Conservation (phyloP, 768 basidiomycete species). For the Leccinum variicolor region DNA sequence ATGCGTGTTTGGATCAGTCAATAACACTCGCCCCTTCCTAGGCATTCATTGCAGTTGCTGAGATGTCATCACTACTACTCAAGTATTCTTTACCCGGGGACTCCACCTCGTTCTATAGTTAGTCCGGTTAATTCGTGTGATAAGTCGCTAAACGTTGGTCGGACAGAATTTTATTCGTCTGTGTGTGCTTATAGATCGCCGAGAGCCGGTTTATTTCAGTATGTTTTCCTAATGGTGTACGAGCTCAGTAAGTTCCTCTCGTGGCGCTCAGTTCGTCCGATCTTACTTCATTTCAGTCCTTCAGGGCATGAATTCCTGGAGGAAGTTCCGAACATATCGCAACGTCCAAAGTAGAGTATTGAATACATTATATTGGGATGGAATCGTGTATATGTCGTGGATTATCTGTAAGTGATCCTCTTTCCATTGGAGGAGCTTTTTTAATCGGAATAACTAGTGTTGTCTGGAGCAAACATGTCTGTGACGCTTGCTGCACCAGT, state of each 20-base stretch:
- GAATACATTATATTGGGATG: conserved; percentile 26
- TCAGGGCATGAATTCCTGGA: conserved; percentile 24
- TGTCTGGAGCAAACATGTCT: conserved; percentile 13
- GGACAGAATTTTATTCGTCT: conserved; percentile 20
- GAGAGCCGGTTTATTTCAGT: conserved; percentile 12
- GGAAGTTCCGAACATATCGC: conserved; percentile 23
- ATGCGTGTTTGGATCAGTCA: neutral
- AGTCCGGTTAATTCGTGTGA: conserved; percentile 3
- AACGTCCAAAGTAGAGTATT: conserved; percentile 10
- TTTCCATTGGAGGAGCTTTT: neutral
- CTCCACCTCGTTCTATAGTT: conserved; percentile 16
- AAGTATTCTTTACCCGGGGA: conserved; percentile 15
- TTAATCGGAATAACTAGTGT: conserved; percentile 6
- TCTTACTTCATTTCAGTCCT: conserved; percentile 15
- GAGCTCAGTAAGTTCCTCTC: conserved; percentile 18
- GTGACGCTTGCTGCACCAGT: conserved; percentile 20
- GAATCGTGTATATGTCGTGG: conserved; percentile 25
- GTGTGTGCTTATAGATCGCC: conserved; percentile 14
- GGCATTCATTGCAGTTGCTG: conserved; percentile 16
- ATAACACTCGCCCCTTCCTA: neutral
- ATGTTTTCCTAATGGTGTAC: conserved; percentile 15
- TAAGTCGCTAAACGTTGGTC: neutral
- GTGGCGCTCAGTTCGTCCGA: neutral
- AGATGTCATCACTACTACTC: conserved; percentile 5
- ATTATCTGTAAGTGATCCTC: conserved; percentile 13